Base-by-base conservation (phyloP, 805 yeast species). In the Yarrowia sp. region DNA sequence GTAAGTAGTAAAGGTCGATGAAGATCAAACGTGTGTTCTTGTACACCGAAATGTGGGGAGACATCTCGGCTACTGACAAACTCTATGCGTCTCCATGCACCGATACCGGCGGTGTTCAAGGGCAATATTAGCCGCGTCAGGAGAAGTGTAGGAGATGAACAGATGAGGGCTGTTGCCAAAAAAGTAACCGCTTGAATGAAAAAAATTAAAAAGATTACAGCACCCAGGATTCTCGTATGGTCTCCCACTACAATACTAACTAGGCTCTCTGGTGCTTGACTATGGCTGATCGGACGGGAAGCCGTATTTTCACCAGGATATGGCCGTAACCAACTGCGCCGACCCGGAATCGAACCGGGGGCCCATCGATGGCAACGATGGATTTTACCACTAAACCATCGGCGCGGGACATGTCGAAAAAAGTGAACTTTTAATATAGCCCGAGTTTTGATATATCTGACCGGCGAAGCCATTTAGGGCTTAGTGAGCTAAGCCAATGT, bases 241-340 rank as follows among this genome's bases (percentile, higher is more conserved):
- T 58, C 64, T 58, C 64, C 49, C 64, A 58, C 49, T 58, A 43
- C 64, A 58, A 58, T 58, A 58, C 64, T 58, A 43, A 58, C 50
- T 58, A 58, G 64, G 64, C 64, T 43, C 64, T 58, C 64, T 58
- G 64, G 64, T 58, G 64, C 64, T 58, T 58, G 50, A 58, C 64
- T 58, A 58, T 58, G 64, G 64, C 64, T 58, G 64, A 58, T 58
- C 64, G 49, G 49, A 56, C 46, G 63, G 63, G 63, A 56, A 56
- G 63, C 63, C 46, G 63, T 56, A 56, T 56, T 56, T 56, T 56
- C 63, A 56, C 63, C 63, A 56, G 40, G 63, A 56, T 56, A 56
- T 56, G 63, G 63, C 63, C 63, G 49, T 42, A 56, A 56, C 63
- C 63, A 32, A 42, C 19, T 56, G 63, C 63, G 63, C 63, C 63